Evolutionary conservation across 1,284 basidiomycete species (phyloP), one percentile per base, ranked within the genome.

Genomic region (Chiua sp.): DNA sequence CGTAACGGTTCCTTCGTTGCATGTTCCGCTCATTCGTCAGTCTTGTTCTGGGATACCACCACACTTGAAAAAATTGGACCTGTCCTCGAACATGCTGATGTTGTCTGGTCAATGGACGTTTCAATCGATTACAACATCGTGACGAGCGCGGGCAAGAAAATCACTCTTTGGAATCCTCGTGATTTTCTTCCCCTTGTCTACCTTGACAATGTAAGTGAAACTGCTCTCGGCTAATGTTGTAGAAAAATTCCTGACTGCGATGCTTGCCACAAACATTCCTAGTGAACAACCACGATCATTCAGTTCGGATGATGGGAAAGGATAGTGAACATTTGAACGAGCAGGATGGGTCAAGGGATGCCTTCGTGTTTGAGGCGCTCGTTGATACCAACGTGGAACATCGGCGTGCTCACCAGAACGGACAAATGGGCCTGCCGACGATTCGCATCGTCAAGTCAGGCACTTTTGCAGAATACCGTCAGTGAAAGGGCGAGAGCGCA

Each of bases 351-450:
- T n/a, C n/a, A n/a, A n/a, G n/a, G n/a, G n/a, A n/a, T n/a, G n/a
- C n/a, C n/a, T n/a, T n/a, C n/a, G n/a, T 68, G 26, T 58, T 63
- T 13, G 60, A 65, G 18, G 59, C 57, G 1, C 61, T 70, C 53
- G 57, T 49, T 10, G 4, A 46, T 13, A 54, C 30, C 1, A 58
- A 68, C n/a, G 3, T 18, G 2, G 53, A 51, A 23, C 50, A 51
- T 11, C 23, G 39, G 16, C 5, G 3, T 18, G 55, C 42, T 11
- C 47, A 66, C 28, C 44, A 56, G 16, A 18, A 23, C 0, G 66
- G 60, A 8, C 22, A 48, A 2, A 51, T 58, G 2, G 15, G 53
- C n/a, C 53, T 66, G 11, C 62, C 62, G 15, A 63, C 51, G 3
- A 51, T 56, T 2, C 54, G 57, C 15, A 47, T 63, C 8, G 51